Evolutionary conservation across 2,329 filamentous ascomycete genomes (phyloP).

Genomic region (Cladorrhinum sp.): DNA sequence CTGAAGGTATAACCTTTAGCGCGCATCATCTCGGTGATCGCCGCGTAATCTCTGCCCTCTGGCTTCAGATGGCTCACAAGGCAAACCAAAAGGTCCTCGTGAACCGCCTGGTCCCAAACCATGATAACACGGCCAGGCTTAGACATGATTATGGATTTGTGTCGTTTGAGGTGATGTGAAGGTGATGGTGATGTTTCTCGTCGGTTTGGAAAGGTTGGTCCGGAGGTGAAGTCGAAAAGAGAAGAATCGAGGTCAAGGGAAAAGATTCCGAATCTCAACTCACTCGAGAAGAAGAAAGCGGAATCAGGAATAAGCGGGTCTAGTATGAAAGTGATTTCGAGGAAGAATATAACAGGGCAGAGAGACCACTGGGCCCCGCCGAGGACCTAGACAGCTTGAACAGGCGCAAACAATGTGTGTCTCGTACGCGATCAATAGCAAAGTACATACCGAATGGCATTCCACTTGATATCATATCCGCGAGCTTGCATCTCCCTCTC

Average conservation of each 20-base stretch:
- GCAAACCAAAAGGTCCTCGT: constrained; percentile 44
- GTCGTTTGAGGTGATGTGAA: not conserved
- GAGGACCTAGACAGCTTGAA: too few species aligned
- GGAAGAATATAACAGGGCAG: not conserved
- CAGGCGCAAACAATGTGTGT: too few species aligned
- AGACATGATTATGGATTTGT: constrained; percentile 10
- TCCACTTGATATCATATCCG: constrained; percentile 34
- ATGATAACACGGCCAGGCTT: constrained; percentile 14
- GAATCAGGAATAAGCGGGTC: too few species aligned
- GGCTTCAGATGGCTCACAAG: constrained; percentile 39
- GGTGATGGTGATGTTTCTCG: not conserved
- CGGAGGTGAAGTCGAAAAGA: not conserved
- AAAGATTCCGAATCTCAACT: not conserved
- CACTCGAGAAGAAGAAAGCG: not conserved
- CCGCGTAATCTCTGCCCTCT: constrained; percentile 30
- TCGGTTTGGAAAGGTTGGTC: not conserved
- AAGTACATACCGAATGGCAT: constrained; percentile 36
- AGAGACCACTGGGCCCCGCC: not conserved
- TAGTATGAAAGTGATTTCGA: too few species aligned
- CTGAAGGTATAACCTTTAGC: constrained; percentile 30
- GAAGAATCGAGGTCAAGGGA: not conserved
- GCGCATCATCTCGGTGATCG: constrained; percentile 27
- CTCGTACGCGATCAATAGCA: not conserved
- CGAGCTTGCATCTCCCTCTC: constrained; percentile 24
- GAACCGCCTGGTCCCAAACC: constrained; percentile 41